Base-by-base conservation (phyloP, 176 grass and related monocot genomes). In the Tillandsia leiboldiana region DNA sequence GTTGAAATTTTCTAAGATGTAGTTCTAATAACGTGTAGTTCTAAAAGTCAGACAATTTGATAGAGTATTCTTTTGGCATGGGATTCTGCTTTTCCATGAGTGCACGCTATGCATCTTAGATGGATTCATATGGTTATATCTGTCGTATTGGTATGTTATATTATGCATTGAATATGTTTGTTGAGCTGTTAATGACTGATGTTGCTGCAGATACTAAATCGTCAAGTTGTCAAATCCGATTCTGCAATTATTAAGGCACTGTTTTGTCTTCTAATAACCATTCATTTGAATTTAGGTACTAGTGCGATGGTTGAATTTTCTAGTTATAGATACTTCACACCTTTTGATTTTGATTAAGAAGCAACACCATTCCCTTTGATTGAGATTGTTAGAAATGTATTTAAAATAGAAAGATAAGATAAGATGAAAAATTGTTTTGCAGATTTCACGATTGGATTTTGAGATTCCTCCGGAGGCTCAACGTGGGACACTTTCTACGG, bases 391-490 rank as follows among this genome's bases (percentile, higher is more conserved):
- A 33, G 29, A 33, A 6, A 33, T 65, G 52, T 2, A 63, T 13
- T 66, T 73, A 2, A 3, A 1, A 14, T 12, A 24, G 11, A 23
- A 67, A 4, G 51, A 26, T 3, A 7, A 10, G 57, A 8, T 1
- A 20, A 20, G 20, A 20, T 20, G 20, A 20, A 3, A 12, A 74
- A 33, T 62, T 10, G 47, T 82, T 2, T 72, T 68, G 66, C 72
- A 96, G 92, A 89, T 97, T 76, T 88, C 86, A 74, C 86, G 90
- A 69, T 62, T 97, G 65, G 86, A 92, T 75, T 97, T 97, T 67
- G 93, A 97, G 83, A 92, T 97, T 54, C 93, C 93, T 64, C 83
- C 89, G 49, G 93, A 90, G 85, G 84, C 93, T 92, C 89, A 97
- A 81, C 83, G 82, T 57, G 93, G 89, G 78, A 83, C 20, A 20